Evolutionary conservation across 345 rosid species (phyloP).

Genomic region (Citrus trifoliata): DNA sequence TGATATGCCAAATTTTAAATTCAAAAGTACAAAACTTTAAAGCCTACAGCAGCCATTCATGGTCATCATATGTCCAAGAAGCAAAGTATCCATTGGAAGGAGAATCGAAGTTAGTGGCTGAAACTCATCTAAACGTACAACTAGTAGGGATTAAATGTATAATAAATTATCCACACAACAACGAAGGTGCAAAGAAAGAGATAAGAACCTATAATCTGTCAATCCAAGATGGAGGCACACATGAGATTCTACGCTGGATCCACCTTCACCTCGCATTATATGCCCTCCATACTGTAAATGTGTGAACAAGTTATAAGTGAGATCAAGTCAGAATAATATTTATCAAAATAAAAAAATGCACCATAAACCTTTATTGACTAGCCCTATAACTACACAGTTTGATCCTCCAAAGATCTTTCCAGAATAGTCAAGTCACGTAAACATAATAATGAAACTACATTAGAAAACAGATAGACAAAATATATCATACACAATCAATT

Average conservation of each 20-base stretch:
- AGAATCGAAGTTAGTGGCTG: background rate
- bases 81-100: background rate
- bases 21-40: background rate
- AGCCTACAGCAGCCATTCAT: background rate
- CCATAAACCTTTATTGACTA: background rate
- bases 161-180: background rate
- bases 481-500: background rate
- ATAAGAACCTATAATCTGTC: slow-evolving; percentile 76
- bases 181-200: background rate
- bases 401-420: background rate
- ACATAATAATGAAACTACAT: background rate
- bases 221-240: slow-evolving; percentile 75
- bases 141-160: background rate
- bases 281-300: slow-evolving; percentile 72
- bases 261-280: slow-evolving; percentile 32
- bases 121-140: background rate
- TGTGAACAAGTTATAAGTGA: background rate
- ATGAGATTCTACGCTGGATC: slow-evolving; percentile 31
- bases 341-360: background rate
- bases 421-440: background rate
- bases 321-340: background rate
- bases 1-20: background rate
- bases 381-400: background rate
- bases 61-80: background rate
- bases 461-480: background rate